Percentiles rank a stretch among this genome's conserved stretches.
Conservation (phyloP, 805 yeast genomes). For the Nakazawaea molendinolei region DNA sequence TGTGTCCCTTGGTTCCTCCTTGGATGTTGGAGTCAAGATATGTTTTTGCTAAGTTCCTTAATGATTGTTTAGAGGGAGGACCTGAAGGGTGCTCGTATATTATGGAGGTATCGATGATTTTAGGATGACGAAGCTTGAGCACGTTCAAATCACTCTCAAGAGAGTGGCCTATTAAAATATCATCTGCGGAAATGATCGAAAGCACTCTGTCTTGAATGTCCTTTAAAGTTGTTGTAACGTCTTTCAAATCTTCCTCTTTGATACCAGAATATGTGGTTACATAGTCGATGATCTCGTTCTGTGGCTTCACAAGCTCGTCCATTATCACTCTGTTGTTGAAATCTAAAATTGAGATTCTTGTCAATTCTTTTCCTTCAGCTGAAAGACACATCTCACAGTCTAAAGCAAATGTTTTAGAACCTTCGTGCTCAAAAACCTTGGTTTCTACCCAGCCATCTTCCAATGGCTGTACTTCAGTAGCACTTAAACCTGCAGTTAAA, state of each 20-base stretch:
- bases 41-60: slow-evolving; percentile 59
- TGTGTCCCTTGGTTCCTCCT: slow-evolving; percentile 62
- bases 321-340: slow-evolving; percentile 52
- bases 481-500: slow-evolving; percentile 16
- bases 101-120: slow-evolving; percentile 74
- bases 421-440: slow-evolving; percentile 41
- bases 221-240: slow-evolving; percentile 53
- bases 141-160: slow-evolving; percentile 76
- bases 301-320: slow-evolving; percentile 77
- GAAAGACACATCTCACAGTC: slow-evolving; percentile 94
- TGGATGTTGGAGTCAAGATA: slow-evolving; percentile 60
- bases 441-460: slow-evolving; percentile 51
- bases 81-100: slow-evolving; percentile 79
- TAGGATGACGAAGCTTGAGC: slow-evolving; percentile 63
- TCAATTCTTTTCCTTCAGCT: slow-evolving; percentile 53
- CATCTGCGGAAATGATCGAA: slow-evolving; percentile 42
- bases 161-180: slow-evolving; percentile 83
- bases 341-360: slow-evolving; percentile 73
- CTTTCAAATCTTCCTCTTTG: slow-evolving; percentile 56
- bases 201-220: slow-evolving; percentile 63
- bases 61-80: slow-evolving; percentile 71
- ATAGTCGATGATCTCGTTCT: slow-evolving; percentile 68
- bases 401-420: slow-evolving; percentile 64
- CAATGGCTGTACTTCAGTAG: slow-evolving; percentile 14
- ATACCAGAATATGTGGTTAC: slow-evolving; percentile 84